Conservation (phyloP, 2,329 filamentous ascomycete species). For the Scedosporium boydii region DNA sequence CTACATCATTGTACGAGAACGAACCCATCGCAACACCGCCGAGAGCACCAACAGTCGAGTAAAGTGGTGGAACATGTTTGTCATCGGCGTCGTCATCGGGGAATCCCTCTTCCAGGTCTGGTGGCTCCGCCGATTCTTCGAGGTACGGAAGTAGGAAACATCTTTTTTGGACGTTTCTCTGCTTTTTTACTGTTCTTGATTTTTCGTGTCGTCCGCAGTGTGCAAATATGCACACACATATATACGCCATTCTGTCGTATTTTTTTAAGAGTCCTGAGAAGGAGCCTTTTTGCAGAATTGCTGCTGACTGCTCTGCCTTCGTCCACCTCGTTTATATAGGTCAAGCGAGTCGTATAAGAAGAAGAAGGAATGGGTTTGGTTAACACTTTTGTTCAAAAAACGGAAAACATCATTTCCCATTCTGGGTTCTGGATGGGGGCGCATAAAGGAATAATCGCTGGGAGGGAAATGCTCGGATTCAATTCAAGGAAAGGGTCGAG, state of each 20-base stretch:
- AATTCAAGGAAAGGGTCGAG: background rate
- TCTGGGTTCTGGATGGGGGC: background rate
- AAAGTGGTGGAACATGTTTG: constrained; percentile 99
- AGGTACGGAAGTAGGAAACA: constrained; percentile 38
- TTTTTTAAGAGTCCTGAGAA: background rate
- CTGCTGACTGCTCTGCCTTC: constrained; percentile 6
- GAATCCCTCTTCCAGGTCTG: constrained; percentile 98
- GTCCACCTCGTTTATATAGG: background rate
- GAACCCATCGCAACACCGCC: constrained; percentile 94
- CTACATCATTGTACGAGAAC: constrained; percentile 91
- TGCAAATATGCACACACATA: background rate
- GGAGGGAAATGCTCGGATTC: background rate
- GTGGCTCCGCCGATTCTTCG: constrained; percentile 98
- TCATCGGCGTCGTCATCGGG: constrained; percentile 77
- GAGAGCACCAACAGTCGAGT: constrained; percentile 96
- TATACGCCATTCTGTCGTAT: background rate
- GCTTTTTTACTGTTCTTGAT: background rate
- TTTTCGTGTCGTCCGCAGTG: background rate
- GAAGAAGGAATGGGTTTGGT: background rate
- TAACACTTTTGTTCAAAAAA: background rate
- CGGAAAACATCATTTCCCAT: background rate
- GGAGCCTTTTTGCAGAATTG: background rate
- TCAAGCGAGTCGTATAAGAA: constrained; percentile 6
- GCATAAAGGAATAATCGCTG: background rate
- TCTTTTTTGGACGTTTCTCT: background rate